Percentiles rank a stretch among this genome's conserved stretches.
Conservation (phyloP, 495 filamentous ascomycete species). For the Xylaria scruposa region DNA sequence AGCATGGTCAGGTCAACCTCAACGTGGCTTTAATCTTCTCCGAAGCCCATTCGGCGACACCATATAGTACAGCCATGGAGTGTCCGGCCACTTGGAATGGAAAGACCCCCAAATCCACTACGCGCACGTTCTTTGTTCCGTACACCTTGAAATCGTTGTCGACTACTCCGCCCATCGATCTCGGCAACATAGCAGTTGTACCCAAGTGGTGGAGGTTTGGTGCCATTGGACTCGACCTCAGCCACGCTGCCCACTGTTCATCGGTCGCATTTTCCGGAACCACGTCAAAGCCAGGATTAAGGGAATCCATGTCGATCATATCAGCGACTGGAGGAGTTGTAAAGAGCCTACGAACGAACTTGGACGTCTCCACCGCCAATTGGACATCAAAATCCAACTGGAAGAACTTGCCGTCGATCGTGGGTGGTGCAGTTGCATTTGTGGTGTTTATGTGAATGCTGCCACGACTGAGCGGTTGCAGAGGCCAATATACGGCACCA, state of each 20-base stretch:
- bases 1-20: constrained; percentile 13
- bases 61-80: constrained; percentile 23
- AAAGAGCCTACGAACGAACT: constrained; percentile 15
- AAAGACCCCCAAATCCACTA: constrained; percentile 43
- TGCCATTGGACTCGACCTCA: constrained; percentile 12
- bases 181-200: constrained; percentile 58
- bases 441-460: constrained; percentile 55
- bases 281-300: constrained; percentile 18
- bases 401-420: constrained; percentile 18
- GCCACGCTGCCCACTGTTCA: constrained; percentile 23
- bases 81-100: constrained; percentile 30
- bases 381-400: constrained; percentile 18
- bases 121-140: constrained; percentile 46
- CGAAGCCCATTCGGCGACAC: constrained; percentile 25
- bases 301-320: constrained; percentile 5
- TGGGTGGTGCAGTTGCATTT: constrained; percentile 19
- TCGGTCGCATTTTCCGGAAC: constrained; percentile 27
- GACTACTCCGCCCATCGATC: constrained; percentile 54
- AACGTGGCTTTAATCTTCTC: constrained; percentile 23
- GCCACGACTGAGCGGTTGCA: constrained; percentile 59
- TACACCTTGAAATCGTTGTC: constrained; percentile 56
- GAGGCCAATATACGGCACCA: constrained; percentile 28
- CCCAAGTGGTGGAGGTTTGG: constrained; percentile 44
- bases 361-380: constrained; percentile 17
- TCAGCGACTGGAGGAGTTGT: constrained; percentile 17